Evolutionary conservation across 805 yeast genomes (phyloP).

Genomic region (Wilhelminamyces savonicus): DNA sequence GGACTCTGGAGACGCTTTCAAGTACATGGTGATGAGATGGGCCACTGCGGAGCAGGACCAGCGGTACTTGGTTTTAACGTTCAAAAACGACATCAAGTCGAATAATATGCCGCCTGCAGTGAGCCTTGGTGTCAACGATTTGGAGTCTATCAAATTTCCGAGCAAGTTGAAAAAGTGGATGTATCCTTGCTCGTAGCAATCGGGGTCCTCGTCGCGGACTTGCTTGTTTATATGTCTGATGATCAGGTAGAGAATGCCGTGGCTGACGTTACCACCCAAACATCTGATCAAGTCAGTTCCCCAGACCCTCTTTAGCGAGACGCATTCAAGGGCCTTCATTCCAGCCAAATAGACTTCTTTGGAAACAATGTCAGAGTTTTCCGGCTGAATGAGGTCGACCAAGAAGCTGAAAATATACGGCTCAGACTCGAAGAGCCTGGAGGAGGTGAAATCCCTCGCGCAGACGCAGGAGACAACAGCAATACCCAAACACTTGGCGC

Average conservation of each 20-base stretch:
- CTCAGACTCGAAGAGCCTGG: constrained; percentile 65
- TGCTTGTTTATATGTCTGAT: constrained; percentile 56
- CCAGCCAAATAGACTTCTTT: constrained; percentile 52
- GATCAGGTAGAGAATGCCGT: constrained; percentile 73
- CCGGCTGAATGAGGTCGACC: constrained; percentile 70
- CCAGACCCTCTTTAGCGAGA: constrained; percentile 62
- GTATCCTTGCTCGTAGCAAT: constrained; percentile 35
- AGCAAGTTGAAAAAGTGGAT: constrained; percentile 55
- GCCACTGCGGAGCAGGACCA: constrained; percentile 60
- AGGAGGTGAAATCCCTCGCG: constrained; percentile 52
- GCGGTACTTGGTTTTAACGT: constrained; percentile 43
- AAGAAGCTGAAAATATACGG: constrained; percentile 62
- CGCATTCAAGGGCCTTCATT: constrained; percentile 59
- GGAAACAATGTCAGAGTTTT: constrained; percentile 41
- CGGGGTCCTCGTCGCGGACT: constrained; percentile 33
- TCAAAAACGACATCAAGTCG: constrained; percentile 56
- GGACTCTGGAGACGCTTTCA: constrained; percentile 39
- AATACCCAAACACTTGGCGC: constrained; percentile 60
- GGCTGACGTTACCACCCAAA: constrained; percentile 80
- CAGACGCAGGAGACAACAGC: constrained; percentile 57
- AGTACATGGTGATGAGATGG: constrained; percentile 46
- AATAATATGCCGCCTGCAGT: constrained; percentile 72
- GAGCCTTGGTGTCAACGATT: constrained; percentile 48
- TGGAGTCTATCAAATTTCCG: constrained; percentile 54
- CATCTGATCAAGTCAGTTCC: constrained; percentile 72